These are phyloP conservation scores for Oryza glumipatula DNA, from an alignment of 176 grass and related monocot species.

Conservation along the genomic window DNA sequence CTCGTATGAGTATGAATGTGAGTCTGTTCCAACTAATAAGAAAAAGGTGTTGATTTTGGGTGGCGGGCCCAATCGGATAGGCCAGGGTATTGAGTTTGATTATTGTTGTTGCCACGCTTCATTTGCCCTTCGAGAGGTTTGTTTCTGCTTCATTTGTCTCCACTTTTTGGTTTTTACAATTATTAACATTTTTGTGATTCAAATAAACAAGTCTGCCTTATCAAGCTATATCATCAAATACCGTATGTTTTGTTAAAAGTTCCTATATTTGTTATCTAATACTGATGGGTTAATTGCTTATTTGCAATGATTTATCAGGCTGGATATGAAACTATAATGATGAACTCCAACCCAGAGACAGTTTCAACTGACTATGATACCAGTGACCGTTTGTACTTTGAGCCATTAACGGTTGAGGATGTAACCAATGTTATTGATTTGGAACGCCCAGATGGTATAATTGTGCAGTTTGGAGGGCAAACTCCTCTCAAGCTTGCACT, in stretches of 20 bases:
- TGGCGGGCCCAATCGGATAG: constrained; percentile 96
- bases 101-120: constrained; percentile 99
- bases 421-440: constrained; percentile 92
- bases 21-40: constrained; percentile 75
- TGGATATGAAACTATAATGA: constrained; percentile 97
- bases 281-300: background rate
- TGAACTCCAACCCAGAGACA: constrained; percentile 99
- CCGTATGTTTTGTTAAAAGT: background rate
- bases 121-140: constrained; percentile 92
- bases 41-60: constrained; percentile 99
- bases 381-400: constrained; percentile 91
- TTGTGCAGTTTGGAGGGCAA: constrained; percentile 96
- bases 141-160: constrained; percentile 38
- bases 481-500: constrained; percentile 96
- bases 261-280: background rate
- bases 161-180: background rate
- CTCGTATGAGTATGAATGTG: constrained; percentile 94
- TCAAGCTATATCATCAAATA: background rate
- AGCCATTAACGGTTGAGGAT: constrained; percentile 93
- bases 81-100: constrained; percentile 98
- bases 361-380: constrained; percentile 99
- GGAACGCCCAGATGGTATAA: constrained; percentile 92
- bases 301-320: constrained; percentile 45
- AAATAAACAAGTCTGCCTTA: background rate
- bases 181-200: constrained; percentile 16